A percentile compares a stretch with the other conserved stretches of the same genome.
Evolutionary conservation across 495 filamentous ascomycete genomes (phyloP).

Genomic region (Hypoxylon trugodes): DNA sequence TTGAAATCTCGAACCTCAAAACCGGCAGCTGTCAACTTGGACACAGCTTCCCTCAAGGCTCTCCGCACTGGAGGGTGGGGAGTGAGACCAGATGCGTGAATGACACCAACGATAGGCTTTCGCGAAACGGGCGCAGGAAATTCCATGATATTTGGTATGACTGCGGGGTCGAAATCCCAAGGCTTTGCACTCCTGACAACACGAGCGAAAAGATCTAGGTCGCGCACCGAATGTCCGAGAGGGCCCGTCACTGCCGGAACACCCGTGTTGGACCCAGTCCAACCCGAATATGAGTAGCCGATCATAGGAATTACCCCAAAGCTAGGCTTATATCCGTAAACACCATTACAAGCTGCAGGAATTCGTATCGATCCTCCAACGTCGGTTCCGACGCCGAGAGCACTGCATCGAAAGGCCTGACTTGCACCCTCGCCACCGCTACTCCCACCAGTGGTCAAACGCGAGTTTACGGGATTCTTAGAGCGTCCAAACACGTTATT

Average conservation of each 20-base stretch:
- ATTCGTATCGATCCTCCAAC: constrained; percentile 73
- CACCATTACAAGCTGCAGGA: constrained; percentile 64
- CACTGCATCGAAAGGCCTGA: constrained; percentile 52
- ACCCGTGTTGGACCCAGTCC: constrained; percentile 42
- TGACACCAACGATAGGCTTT: constrained; percentile 54
- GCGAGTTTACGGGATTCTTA: constrained; percentile 67
- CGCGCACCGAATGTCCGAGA: constrained; percentile 39
- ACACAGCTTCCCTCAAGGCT: constrained; percentile 35
- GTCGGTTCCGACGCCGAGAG: constrained; percentile 66
- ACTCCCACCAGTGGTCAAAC: constrained; percentile 67
- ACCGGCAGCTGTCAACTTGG: constrained; percentile 35
- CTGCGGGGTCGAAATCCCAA: constrained; percentile 41
- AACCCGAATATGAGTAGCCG: constrained; percentile 39
- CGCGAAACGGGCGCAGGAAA: background rate
- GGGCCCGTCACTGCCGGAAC: constrained; percentile 41
- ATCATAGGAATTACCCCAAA: constrained; percentile 61
- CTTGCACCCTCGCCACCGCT: constrained; percentile 68
- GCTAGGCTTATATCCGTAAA: constrained; percentile 68
- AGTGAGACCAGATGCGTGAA: constrained; percentile 47
- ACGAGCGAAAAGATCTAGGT: constrained; percentile 37
- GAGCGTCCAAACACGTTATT: constrained; percentile 73
- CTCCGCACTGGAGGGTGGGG: constrained; percentile 37
- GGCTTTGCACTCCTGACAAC: constrained; percentile 37
- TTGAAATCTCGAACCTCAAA: constrained; percentile 29
- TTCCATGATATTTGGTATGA: constrained; percentile 38